Base-by-base conservation (phyloP, 129 eudicot species). In the Escallonia herrerae region DNA sequence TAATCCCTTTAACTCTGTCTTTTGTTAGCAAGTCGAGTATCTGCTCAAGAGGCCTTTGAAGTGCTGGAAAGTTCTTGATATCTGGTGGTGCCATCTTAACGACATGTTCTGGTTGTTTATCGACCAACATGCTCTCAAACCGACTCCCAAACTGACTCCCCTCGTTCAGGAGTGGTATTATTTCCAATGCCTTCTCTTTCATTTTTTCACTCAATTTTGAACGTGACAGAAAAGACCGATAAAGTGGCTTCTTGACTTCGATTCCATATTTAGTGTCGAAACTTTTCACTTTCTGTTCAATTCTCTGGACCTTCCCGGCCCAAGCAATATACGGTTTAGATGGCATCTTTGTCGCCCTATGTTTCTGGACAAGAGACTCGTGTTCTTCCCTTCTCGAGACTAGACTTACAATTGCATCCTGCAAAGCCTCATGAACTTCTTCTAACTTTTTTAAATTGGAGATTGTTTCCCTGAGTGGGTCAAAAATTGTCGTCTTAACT, bases 1-100 rank as follows among this genome's bases (percentile, higher is more conserved):
- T 53, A 56, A 76, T 63, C 43, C 75, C 65, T 76, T 5, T 76
- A 5, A 76, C 66, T 37, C 63, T 58, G 38, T 69, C 3, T 2
- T 65, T 66, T 2, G 6, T 3, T 63, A 76, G 56, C 65, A 56
- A 64, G 50, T 38, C 43, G 51, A 69, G 57, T 62, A 39, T 47
- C 8, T 58, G 9, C 42, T 69, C 47, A 41, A 76, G 56, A 3
- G 74, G 75, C 6, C 58, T 46, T 13, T 76, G 62, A n/a, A 63
- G 61, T 10, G 80, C 64, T 56, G 60, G 57, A 43, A 69, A 69
- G 46, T 60, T 53, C 13, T 59, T 64, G 58, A 76, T 76, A 3
- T 51, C 73, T 48, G 76, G 71, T 48, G 76, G 62, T 40, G 7
- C 8, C 56, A 69, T 76, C 56, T 76, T 11, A 11, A 69, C 57